phyloP scores from a whole-genome alignment of 192 early-diverging fungal species.

The Backusella westeae region DNA sequence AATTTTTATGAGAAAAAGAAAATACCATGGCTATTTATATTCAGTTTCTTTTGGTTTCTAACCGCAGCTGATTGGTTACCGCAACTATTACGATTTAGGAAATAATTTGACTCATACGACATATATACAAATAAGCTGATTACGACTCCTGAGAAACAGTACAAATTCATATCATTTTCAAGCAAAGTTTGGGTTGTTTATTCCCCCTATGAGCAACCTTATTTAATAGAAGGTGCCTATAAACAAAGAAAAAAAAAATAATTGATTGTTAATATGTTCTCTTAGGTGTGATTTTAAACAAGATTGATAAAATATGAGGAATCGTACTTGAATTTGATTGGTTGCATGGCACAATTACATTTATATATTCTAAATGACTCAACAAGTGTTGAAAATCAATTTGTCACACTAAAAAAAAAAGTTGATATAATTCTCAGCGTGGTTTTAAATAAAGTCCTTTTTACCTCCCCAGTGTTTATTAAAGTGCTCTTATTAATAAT shows the following conservation, averaged over 20 bases:
- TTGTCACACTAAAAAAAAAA: not conserved
- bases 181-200: not conserved
- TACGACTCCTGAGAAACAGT: not conserved
- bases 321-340: not conserved
- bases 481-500: not conserved
- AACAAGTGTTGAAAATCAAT: slow-evolving; percentile 8
- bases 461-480: not conserved
- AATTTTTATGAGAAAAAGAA: not conserved
- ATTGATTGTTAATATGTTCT: not conserved
- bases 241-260: not conserved
- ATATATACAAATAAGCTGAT: not conserved
- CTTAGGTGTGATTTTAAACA: slow-evolving; percentile 1
- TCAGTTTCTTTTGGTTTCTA: not conserved
- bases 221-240: not conserved
- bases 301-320: slow-evolving; percentile 10
- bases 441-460: not conserved
- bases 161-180: not conserved
- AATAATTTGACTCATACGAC: slow-evolving; percentile 1
- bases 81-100: not conserved
- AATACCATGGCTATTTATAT: slow-evolving; percentile 2
- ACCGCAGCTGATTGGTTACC: not conserved
- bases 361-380: not conserved
- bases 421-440: not conserved
- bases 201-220: not conserved
- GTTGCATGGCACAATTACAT: not conserved